Evolutionary conservation across 768 basidiomycete genomes (phyloP).

Genomic region (Panus rudis): DNA sequence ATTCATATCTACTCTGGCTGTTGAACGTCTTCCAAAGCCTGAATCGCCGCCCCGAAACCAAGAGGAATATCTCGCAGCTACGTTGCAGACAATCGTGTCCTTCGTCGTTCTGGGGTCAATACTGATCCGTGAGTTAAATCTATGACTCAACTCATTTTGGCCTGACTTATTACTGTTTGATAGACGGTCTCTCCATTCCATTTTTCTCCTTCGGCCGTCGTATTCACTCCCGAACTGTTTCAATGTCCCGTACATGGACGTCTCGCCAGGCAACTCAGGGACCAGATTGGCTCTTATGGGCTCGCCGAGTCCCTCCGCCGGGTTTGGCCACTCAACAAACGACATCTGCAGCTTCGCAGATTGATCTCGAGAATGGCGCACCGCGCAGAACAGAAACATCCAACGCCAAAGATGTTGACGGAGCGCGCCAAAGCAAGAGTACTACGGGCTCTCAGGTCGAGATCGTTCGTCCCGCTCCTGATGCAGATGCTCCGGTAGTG

Average conservation of each 20-base stretch:
- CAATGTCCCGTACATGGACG: constrained; percentile 38
- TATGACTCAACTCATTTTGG: not conserved
- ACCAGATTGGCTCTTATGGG: constrained; percentile 42
- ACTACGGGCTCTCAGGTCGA: not conserved
- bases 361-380: not conserved
- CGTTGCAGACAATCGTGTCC: constrained; percentile 75
- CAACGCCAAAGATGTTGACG: not conserved
- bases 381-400: not conserved
- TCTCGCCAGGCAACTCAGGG: constrained; percentile 18
- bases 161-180: not conserved
- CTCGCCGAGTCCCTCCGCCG: constrained; percentile 20
- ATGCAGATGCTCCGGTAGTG: constrained; percentile 4
- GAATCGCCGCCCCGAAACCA: constrained; percentile 56
- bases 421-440: not conserved
- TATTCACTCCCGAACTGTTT: constrained; percentile 39
- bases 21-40: constrained; percentile 52
- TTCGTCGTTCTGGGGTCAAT: constrained; percentile 88
- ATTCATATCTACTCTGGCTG: constrained; percentile 76
- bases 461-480: not conserved
- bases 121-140: constrained; percentile 55
- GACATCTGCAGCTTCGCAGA: not conserved
- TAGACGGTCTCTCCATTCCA: constrained; percentile 67
- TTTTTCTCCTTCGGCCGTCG: constrained; percentile 51
- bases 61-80: constrained; percentile 64
- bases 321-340: not conserved